Base-by-base conservation (phyloP, 1,284 basidiomycete species). In the Microbotryum lychnidis-dioicae region DNA sequence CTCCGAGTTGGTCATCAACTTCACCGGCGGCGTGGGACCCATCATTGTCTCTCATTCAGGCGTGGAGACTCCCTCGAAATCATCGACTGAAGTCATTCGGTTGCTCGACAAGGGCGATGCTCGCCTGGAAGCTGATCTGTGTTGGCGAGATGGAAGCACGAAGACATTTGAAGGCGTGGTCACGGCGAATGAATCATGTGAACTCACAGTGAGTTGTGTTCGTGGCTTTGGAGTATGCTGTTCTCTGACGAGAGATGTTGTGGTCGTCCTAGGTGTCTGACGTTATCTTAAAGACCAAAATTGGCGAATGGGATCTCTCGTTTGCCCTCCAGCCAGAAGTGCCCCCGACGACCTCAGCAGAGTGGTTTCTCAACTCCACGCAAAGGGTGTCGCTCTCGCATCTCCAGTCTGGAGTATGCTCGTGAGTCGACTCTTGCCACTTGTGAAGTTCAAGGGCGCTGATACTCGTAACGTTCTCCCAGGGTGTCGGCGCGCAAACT, bases 401-500 rank as follows among this genome's bases (percentile, higher is more conserved):
- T 3, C 2, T 6, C 2, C 27, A 20, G 3, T 4, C 42, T 2
- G 49, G 31, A 1, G 23, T 59, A 9, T 67, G 60, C 61, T 50
- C 23, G 63, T 67, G 7, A 45, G 63, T 60, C 18, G 18, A 3
- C 14, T 31, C 31, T 31, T 31, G 1, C 31, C 31, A 31, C 31
- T 31, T 31, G 31, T 31, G 31, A 10, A 10, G 7, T 31, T 10
- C 9, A 31, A 31, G 31, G 31, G 10, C 31, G 31, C 56, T 49
- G 20, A 45, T 8, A 4, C 12, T n/a, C 50, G 6, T n/a, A 9
- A 14, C 37, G 45, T 37, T 18, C 7, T 7, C 21, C 1, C 60
- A 89, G 87, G 23, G 81, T 92, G 57, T 80, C 79, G 48, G 79
- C 85, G 65, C 81, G 81, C 27, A 80, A 84, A 0, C 86, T 89